Evolutionary conservation across 2,329 filamentous ascomycete genomes (phyloP).

Genomic region (Trichophyton equinum): DNA sequence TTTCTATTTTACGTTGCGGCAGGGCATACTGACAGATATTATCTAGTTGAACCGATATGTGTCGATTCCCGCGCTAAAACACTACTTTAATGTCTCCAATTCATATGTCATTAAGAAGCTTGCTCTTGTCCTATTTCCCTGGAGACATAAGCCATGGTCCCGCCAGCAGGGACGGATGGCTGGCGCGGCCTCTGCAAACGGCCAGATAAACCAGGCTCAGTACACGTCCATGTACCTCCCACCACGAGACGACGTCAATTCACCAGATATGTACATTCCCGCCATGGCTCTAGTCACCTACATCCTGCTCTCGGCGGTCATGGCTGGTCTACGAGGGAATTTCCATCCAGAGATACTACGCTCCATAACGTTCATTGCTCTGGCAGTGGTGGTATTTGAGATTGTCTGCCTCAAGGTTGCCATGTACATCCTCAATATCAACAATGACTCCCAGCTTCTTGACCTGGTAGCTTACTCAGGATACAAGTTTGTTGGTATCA

Average conservation of each 20-base stretch:
- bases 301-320: constrained; percentile 79
- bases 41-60: constrained; percentile 64
- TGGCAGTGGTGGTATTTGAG: constrained; percentile 73
- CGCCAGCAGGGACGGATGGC: constrained; percentile 58
- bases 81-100: constrained; percentile 99
- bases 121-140: constrained; percentile 86
- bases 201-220: constrained; percentile 49
- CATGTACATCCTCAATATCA: constrained; percentile 87
- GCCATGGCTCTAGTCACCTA: constrained; percentile 98
- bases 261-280: constrained; percentile 98
- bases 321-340: constrained; percentile 77
- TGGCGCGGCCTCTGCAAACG: constrained; percentile 37
- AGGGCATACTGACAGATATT: background rate
- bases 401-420: constrained; percentile 84
- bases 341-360: constrained; percentile 92
- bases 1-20: background rate
- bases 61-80: constrained; percentile 84
- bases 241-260: constrained; percentile 90
- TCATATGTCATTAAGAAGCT: constrained; percentile 91
- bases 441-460: constrained; percentile 81
- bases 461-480: constrained; percentile 93
- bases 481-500: constrained; percentile 97
- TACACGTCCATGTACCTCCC: constrained; percentile 58
- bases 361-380: constrained; percentile 71
- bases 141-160: constrained; percentile 95